A percentile compares a stretch with the other conserved stretches of the same genome.
These are phyloP conservation scores for Carnegiea gigantea DNA, from an alignment of 179 eudicot genomes.

Conservation along the genomic window DNA sequence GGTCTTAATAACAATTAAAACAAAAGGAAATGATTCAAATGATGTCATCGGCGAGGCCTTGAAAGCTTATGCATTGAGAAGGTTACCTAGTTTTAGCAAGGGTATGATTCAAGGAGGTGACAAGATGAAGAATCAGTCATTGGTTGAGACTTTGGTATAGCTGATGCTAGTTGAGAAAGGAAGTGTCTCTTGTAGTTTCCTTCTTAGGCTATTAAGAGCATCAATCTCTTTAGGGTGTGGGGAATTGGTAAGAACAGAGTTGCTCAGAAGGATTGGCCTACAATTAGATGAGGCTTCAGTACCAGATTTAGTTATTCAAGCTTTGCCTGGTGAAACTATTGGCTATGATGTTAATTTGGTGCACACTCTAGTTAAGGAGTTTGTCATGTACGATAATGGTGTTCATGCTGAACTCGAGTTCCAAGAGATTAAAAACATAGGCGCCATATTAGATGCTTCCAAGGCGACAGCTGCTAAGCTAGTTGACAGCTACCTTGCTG, in stretches of 20 bases:
- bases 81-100: slow-evolving; percentile 55
- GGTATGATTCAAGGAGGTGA: slow-evolving; percentile 52
- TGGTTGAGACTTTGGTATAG: slow-evolving; percentile 55
- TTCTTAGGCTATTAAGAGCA: slow-evolving; percentile 53
- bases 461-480: slow-evolving; percentile 64
- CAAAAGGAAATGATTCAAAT: slow-evolving; percentile 45
- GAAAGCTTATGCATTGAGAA: slow-evolving; percentile 45
- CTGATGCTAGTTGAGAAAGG: slow-evolving; percentile 53
- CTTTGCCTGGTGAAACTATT: slow-evolving; percentile 46
- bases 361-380: slow-evolving; percentile 50
- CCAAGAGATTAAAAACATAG: slow-evolving; percentile 33
- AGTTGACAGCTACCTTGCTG: slow-evolving; percentile 65
- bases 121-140: slow-evolving; percentile 32
- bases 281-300: slow-evolving; percentile 69
- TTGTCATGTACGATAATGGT: slow-evolving; percentile 45
- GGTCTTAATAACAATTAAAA: slow-evolving; percentile 47
- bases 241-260: slow-evolving; percentile 41
- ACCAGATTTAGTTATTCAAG: slow-evolving; percentile 50
- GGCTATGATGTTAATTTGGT: slow-evolving; percentile 51
- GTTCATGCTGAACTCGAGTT: slow-evolving; percentile 40
- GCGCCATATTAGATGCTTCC: slow-evolving; percentile 43
- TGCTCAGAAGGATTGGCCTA: slow-evolving; percentile 50
- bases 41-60: slow-evolving; percentile 60
- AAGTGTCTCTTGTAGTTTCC: slow-evolving; percentile 56
- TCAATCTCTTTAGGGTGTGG: slow-evolving; percentile 49